Conservation (phyloP, 257 asterid species). For the Leptodermis oblonga region DNA sequence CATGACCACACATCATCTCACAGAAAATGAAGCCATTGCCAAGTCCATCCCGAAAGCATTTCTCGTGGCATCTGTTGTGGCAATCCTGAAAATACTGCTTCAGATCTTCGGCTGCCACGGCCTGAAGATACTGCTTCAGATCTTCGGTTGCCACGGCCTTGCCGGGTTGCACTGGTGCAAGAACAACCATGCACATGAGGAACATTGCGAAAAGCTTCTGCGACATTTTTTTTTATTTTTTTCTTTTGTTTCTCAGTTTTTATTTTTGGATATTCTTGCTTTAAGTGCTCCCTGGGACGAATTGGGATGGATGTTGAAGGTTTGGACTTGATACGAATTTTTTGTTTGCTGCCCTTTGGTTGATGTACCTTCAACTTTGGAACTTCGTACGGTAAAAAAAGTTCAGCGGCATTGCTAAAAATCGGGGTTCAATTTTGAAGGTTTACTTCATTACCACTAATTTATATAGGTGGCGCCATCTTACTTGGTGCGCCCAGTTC, state of each 20-base stretch:
- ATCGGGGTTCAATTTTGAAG: too few species aligned
- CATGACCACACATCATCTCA: conserved; percentile 26
- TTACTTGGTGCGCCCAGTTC: too few species aligned
- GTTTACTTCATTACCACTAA: too few species aligned
- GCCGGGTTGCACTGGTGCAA: conserved; percentile 16
- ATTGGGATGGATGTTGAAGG: neutral
- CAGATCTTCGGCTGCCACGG: too few species aligned
- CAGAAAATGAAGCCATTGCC: conserved; percentile 23
- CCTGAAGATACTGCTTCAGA: neutral
- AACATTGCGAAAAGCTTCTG: conserved; percentile 25
- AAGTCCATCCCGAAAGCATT: conserved; percentile 17
- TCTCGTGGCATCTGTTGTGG: conserved; percentile 12
- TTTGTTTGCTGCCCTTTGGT: neutral
- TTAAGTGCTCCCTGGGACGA: conserved; percentile 10
- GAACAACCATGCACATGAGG: conserved; percentile 23
- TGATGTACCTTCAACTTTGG: neutral
- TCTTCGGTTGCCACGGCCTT: conserved; percentile 11
- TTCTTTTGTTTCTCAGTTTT: too few species aligned
- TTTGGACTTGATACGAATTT: neutral
- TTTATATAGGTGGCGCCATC: too few species aligned
- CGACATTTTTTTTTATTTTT: conserved; percentile 9
- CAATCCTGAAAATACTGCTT: conserved; percentile 6
- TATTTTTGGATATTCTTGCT: neutral
- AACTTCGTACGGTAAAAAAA: too few species aligned
- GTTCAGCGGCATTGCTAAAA: too few species aligned